Evolutionary conservation across 192 early-diverging fungal species (phyloP).

Genomic region (Podila epigama): DNA sequence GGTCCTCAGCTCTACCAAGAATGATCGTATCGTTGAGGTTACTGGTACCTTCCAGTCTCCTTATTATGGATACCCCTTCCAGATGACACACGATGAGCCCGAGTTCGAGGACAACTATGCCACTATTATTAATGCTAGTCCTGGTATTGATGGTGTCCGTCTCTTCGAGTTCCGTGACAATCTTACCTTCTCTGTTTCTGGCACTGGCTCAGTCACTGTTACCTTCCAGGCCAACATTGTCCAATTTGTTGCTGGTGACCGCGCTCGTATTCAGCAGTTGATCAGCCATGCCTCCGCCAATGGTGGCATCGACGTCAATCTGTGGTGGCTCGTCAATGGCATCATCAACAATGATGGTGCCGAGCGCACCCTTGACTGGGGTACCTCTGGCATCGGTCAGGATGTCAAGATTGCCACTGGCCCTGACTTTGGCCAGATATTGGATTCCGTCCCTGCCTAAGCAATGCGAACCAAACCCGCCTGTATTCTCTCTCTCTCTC

Average conservation of each 20-base stretch:
- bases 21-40: not conserved
- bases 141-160: not conserved
- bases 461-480: too few species aligned
- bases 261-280: not conserved
- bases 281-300: constrained; percentile 14
- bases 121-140: not conserved
- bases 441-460: not conserved
- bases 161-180: constrained; percentile 16
- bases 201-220: constrained; percentile 8
- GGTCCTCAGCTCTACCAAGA: not conserved
- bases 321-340: not conserved
- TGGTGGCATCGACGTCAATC: constrained; percentile 11
- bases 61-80: constrained; percentile 24
- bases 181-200: constrained; percentile 10
- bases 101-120: constrained; percentile 6
- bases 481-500: too few species aligned
- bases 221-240: constrained; percentile 9
- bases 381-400: not conserved
- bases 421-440: not conserved
- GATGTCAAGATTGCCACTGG: not conserved
- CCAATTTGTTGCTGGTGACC: not conserved
- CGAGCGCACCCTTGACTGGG: not conserved
- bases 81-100: constrained; percentile 1
- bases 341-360: not conserved
- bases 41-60: constrained; percentile 38